These are phyloP conservation scores for Phytophthora nicotianae DNA, from an alignment of 352 stramenopile genomes.

Conservation along the genomic window DNA sequence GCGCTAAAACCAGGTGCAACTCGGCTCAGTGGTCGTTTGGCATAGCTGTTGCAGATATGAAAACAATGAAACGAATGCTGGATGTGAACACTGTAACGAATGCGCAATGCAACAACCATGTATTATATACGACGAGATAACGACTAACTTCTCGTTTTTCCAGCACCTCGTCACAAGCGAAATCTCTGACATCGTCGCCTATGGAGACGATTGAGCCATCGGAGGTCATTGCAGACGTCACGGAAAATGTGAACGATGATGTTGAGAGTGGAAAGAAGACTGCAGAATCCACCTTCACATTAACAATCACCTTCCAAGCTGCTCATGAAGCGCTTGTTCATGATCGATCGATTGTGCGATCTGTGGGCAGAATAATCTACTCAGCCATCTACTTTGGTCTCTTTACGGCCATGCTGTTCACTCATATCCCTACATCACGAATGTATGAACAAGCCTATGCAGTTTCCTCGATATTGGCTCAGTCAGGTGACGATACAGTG, in stretches of 20 bases:
- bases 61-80: too few species aligned
- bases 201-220: conserved; percentile 5
- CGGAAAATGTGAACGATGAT: background rate
- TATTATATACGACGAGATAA: too few species aligned
- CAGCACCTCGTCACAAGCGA: background rate
- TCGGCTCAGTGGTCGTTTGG: too few species aligned
- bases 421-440: conserved; percentile 37
- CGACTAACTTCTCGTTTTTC: background rate
- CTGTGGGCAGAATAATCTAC: conserved; percentile 40
- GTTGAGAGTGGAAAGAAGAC: conserved; percentile 3
- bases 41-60: background rate
- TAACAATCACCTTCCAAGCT: conserved; percentile 12
- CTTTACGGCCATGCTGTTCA: conserved; percentile 53
- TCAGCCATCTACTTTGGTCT: conserved; percentile 43
- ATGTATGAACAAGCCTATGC: conserved; percentile 44
- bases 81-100: conserved; percentile 1
- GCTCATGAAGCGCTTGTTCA: conserved; percentile 32
- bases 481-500: conserved; percentile 45
- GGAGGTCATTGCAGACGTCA: background rate
- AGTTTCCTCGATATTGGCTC: conserved; percentile 35
- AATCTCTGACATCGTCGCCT: background rate
- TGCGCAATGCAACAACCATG: background rate
- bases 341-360: conserved; percentile 39
- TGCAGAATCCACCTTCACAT: background rate
- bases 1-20: too few species aligned